Base-by-base conservation (phyloP, 208 protist genomes). In the Sergeia podlipaevii region DNA sequence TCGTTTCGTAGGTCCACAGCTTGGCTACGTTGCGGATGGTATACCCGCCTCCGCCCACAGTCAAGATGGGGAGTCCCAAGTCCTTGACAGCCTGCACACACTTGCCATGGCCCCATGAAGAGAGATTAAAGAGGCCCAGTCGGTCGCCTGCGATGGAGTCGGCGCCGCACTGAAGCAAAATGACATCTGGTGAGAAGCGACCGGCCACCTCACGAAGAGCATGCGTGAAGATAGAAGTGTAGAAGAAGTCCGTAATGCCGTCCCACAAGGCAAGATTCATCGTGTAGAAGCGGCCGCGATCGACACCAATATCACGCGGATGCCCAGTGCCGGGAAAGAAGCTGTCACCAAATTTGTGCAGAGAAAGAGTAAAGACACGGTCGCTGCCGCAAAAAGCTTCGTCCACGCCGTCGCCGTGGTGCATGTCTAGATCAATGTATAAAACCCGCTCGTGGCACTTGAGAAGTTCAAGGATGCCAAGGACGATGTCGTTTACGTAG, bases 401-500 rank as follows among this genome's bases (percentile, higher is more conserved):
- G 68, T 99, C 96, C 18, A 99, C 98, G 42, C 98, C 99, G 71
- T 99, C 99, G 42, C 99, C 99, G 73, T 99, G 98, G 81, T 99
- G 99, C 74, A 99, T 96, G 74, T 99, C 99, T 56, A 99, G 98
- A 74, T 99, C 99, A 38, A 99, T 95, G 74, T 99, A 99, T 21
- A 99, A 70, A 23, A 99, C 98, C 48, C 98, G 85, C 47, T 91
- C 69, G 48, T 92, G 77, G 50, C 80, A 89, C 58, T 99, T 99
- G 34, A 99, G 80, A n/a, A 99, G 91, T 78, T 99, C 98, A 21
- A 99, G 61, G 59, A 99, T 99, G 7, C 77, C 97, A 21, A 99
- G 74, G 2, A 99, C 99, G 62, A 99, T 99, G 80, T 99, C 99
- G 69, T 99, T 99, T 6, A 99, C 87, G 70, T 99, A 99, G 88